Conservation (phyloP, 2,329 filamentous ascomycete species). For the Cytospora piceae region DNA sequence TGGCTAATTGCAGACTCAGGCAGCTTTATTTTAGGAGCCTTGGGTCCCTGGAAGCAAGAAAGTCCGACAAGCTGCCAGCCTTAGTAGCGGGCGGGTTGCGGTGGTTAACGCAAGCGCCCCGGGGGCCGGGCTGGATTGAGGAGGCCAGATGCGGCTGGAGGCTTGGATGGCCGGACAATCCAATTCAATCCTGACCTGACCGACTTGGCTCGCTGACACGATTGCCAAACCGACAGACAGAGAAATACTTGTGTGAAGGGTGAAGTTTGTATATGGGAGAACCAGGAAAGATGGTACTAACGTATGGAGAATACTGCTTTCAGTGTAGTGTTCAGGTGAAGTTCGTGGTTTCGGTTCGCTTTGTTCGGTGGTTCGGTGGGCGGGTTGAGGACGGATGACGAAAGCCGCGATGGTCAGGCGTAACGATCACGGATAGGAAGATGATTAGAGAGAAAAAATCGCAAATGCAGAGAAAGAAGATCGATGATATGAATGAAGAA, state of each 20-base stretch:
- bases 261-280: neutral
- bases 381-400: slow-evolving; percentile 17
- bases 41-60: slow-evolving; percentile 4
- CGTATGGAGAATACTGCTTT: slow-evolving; percentile 17
- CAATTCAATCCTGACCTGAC: neutral
- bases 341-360: neutral
- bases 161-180: neutral
- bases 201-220: slow-evolving; percentile 5
- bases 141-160: slow-evolving; percentile 1
- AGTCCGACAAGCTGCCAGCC: slow-evolving; percentile 1
- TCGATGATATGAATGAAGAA: slow-evolving; percentile 1
- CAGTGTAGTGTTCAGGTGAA: slow-evolving; percentile 2
- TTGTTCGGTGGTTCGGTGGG: slow-evolving; percentile 4
- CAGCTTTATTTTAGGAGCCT: neutral
- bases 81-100: neutral
- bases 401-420: slow-evolving; percentile 14
- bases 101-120: neutral
- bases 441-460: slow-evolving; percentile 11
- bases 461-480: slow-evolving; percentile 15
- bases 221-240: slow-evolving; percentile 3
- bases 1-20: slow-evolving; percentile 3
- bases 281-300: slow-evolving; percentile 5
- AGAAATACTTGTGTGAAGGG: neutral
- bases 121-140: neutral
- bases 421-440: neutral